These are phyloP conservation scores for Debaryomycetaceae sp. DNA, from an alignment of 1,139 yeast species.

Conservation along the genomic window DNA sequence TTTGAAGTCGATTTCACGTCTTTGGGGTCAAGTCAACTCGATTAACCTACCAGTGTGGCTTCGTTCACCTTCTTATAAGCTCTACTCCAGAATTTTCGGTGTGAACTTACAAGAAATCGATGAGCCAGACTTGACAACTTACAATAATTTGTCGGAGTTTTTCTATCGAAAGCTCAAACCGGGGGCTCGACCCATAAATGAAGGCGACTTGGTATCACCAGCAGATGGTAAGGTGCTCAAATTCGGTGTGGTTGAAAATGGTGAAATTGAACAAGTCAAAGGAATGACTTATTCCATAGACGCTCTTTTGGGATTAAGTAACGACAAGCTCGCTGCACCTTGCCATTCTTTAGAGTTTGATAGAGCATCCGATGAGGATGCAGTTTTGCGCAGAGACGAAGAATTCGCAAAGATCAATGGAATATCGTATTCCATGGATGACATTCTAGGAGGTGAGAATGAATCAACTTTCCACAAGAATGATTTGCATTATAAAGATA, in stretches of 20 bases:
- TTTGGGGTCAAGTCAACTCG: slow-evolving; percentile 92
- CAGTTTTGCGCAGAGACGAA: slow-evolving; percentile 53
- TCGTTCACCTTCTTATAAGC: slow-evolving; percentile 74
- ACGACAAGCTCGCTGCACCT: slow-evolving; percentile 57
- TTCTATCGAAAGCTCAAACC: slow-evolving; percentile 82
- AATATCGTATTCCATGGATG: slow-evolving; percentile 68
- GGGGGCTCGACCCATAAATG: slow-evolving; percentile 75
- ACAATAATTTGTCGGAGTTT: slow-evolving; percentile 82
- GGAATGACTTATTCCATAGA: slow-evolving; percentile 92
- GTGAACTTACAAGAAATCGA: slow-evolving; percentile 87
- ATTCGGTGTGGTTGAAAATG: slow-evolving; percentile 77
- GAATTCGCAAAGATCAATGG: slow-evolving; percentile 81
- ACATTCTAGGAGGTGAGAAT: slow-evolving; percentile 52
- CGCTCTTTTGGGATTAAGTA: slow-evolving; percentile 73
- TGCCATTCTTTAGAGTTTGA: slow-evolving; percentile 51
- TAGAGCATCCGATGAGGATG: slow-evolving; percentile 37
- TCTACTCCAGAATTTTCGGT: slow-evolving; percentile 80
- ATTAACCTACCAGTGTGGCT: slow-evolving; percentile 85
- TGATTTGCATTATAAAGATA: slow-evolving; percentile 50
- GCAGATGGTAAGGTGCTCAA: slow-evolving; percentile 91
- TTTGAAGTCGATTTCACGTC: slow-evolving; percentile 80
- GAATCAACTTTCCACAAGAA: slow-evolving; percentile 33
- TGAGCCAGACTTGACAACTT: slow-evolving; percentile 73
- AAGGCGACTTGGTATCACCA: slow-evolving; percentile 75
- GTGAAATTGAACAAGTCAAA: slow-evolving; percentile 93